phyloP scores from a whole-genome alignment of 371 early-diverging fungal genomes.

The Lichtheimia ramosa region DNA sequence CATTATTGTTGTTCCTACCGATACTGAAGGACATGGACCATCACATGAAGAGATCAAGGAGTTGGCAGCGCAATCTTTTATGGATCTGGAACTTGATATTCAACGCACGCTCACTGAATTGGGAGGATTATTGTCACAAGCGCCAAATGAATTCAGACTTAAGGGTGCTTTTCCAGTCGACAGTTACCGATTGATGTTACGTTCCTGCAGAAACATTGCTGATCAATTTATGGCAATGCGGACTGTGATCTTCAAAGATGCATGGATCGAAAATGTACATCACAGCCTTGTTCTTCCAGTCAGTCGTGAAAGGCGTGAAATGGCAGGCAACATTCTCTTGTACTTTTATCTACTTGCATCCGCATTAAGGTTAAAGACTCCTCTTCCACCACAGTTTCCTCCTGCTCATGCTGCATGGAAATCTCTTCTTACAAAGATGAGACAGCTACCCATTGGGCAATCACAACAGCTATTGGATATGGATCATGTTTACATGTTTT shows the following conservation, averaged over 20 bases:
- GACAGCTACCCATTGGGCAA: slow-evolving; percentile 50
- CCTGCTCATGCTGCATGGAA: slow-evolving; percentile 59
- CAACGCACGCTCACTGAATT: slow-evolving; percentile 68
- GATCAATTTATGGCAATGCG: slow-evolving; percentile 76
- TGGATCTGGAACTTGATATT: slow-evolving; percentile 71
- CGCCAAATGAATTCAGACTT: slow-evolving; percentile 82
- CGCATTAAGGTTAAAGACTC: slow-evolving; percentile 77
- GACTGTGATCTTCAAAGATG: slow-evolving; percentile 62
- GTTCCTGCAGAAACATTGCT: slow-evolving; percentile 72
- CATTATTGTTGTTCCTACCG: slow-evolving; percentile 19
- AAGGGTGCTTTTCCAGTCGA: slow-evolving; percentile 79
- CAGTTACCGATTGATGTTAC: slow-evolving; percentile 67
- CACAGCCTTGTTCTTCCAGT: slow-evolving; percentile 59
- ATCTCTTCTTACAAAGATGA: slow-evolving; percentile 43
- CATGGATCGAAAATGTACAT: slow-evolving; percentile 56
- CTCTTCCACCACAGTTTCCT: slow-evolving; percentile 82
- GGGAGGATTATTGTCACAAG: slow-evolving; percentile 62
- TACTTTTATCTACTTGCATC: slow-evolving; percentile 82
- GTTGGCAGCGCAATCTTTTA: slow-evolving; percentile 45
- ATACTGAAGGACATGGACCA: slow-evolving; percentile 3
- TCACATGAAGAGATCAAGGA: slow-evolving; percentile 1
- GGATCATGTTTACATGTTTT: slow-evolving; percentile 70
- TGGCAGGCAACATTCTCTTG: slow-evolving; percentile 73
- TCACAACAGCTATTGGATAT: slow-evolving; percentile 47
- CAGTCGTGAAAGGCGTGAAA: slow-evolving; percentile 58